Evolutionary conservation across 2,329 filamentous ascomycete species (phyloP).

Genomic region (Alternaria gansuensis): DNA sequence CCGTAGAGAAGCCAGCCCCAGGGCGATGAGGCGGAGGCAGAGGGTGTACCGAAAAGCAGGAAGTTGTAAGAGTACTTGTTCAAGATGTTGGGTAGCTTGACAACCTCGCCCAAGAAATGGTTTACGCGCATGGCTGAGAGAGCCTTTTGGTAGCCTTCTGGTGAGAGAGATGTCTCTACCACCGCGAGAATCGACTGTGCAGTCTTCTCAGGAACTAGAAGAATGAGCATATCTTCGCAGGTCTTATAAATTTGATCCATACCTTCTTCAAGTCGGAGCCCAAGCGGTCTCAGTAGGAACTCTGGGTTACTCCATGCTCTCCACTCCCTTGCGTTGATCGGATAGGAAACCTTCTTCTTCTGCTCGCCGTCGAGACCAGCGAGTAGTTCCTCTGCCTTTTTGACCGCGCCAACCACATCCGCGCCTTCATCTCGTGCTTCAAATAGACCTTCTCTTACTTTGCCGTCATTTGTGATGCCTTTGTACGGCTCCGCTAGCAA

Average conservation of each 20-base stretch:
- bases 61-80: conserved; percentile 83
- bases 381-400: conserved; percentile 60
- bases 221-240: conserved; percentile 14
- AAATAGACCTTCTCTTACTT: conserved; percentile 64
- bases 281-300: conserved; percentile 73
- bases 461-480: conserved; percentile 75
- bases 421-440: conserved; percentile 70
- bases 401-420: conserved; percentile 66
- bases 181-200: conserved; percentile 62
- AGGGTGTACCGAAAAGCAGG: conserved; percentile 72
- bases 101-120: conserved; percentile 75
- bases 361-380: conserved; percentile 61
- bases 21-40: conserved; percentile 58
- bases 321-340: conserved; percentile 76
- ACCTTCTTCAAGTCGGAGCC: conserved; percentile 73
- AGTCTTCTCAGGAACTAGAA: conserved; percentile 40
- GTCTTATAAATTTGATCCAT: background rate
- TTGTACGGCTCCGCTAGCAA: conserved; percentile 70
- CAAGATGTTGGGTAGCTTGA: conserved; percentile 68
- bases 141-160: conserved; percentile 76
- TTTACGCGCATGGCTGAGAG: conserved; percentile 76
- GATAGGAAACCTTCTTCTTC: conserved; percentile 61
- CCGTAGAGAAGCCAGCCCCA: conserved; percentile 82
- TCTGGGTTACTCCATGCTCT: conserved; percentile 77
- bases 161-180: conserved; percentile 67